These are phyloP conservation scores for Carex littledalei DNA, from an alignment of 176 grass and related monocot genomes.

Conservation along the genomic window DNA sequence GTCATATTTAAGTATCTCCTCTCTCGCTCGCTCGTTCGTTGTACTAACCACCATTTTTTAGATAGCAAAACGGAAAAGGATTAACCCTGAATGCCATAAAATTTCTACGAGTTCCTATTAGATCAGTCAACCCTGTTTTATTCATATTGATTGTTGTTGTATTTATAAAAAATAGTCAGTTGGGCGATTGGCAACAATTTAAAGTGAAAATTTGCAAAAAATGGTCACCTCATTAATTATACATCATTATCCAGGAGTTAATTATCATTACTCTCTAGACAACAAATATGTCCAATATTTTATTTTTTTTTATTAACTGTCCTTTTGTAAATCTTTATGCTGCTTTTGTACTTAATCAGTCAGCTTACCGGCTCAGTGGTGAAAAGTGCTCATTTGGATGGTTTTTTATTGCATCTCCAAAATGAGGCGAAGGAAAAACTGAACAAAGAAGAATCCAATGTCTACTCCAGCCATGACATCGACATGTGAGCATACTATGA, in stretches of 20 bases:
- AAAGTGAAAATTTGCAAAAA: slow-evolving; percentile 8
- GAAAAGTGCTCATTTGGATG: slow-evolving; percentile 59
- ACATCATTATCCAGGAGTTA: not conserved
- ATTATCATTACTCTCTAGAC: not conserved
- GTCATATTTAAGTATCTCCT: slow-evolving; percentile 22
- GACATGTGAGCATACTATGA: slow-evolving; percentile 67
- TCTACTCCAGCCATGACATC: slow-evolving; percentile 85
- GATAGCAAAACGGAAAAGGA: not conserved
- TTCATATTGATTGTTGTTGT: not conserved
- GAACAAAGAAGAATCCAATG: slow-evolving; percentile 60
- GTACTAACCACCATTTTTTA: not conserved
- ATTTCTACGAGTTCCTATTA: not conserved
- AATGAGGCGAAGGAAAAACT: slow-evolving; percentile 73
- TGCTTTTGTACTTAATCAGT: slow-evolving; percentile 41
- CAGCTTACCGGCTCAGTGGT: slow-evolving; percentile 74
- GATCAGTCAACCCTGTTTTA: not conserved
- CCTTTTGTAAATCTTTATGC: not conserved
- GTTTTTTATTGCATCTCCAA: slow-evolving; percentile 73
- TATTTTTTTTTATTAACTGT: not conserved
- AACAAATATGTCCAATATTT: not conserved
- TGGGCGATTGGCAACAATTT: not conserved
- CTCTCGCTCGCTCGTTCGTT: not conserved
- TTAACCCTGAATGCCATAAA: not conserved
- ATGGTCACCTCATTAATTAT: not conserved
- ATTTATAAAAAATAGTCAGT: not conserved